Base-by-base conservation (phyloP, 2,329 filamentous ascomycete genomes). In the Colletotrichum costaricense region DNA sequence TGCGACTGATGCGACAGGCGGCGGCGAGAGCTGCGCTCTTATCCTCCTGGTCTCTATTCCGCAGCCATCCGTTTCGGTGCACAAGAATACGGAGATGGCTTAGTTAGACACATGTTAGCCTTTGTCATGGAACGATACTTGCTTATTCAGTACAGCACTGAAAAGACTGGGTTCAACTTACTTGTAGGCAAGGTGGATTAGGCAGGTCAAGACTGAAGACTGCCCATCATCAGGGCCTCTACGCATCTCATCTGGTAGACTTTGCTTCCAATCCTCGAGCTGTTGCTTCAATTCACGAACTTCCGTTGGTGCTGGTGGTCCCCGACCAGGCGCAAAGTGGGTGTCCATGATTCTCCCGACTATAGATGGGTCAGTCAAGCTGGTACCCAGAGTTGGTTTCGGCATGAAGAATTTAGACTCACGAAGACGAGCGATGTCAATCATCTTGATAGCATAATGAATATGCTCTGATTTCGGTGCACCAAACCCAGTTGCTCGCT, bases 151-250 rank as follows among this genome's bases (percentile, higher is more conserved):
- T 14, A n/a, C 4, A n/a, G 12, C n/a, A 6, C 54, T 28, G 11
- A 2, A 28, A 8, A 28, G 22, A 19, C 22, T 6, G 24, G 2
- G 9, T 12, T 49, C 4, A 49, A 28, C 78, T 22, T 75, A 82
- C 81, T 84, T 81, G 75, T 83, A 83, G 1, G 81, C 82, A 7
- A 83, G 74, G 30, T 83, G 81, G n/a, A 84, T 66, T 11, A 84
- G 77, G 38, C 81, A 82, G 2, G 80, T 78, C 79, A 82, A 81
- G 19, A 83, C 79, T 0, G 81, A 82, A 6, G 80, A 79, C 30
- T 76, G 78, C 7, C 78, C 81, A 52, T 82, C 81, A 1, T 83
- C 81, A 0, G 78, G 77, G 0, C 77, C 75, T 11, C 78, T 76
- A 35, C 77, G 78, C 74, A 84, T 76, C 14, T 76, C 76, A 0